Conservation (phyloP, 208 protist genomes). For the Trypanosomatidae sp. region DNA sequence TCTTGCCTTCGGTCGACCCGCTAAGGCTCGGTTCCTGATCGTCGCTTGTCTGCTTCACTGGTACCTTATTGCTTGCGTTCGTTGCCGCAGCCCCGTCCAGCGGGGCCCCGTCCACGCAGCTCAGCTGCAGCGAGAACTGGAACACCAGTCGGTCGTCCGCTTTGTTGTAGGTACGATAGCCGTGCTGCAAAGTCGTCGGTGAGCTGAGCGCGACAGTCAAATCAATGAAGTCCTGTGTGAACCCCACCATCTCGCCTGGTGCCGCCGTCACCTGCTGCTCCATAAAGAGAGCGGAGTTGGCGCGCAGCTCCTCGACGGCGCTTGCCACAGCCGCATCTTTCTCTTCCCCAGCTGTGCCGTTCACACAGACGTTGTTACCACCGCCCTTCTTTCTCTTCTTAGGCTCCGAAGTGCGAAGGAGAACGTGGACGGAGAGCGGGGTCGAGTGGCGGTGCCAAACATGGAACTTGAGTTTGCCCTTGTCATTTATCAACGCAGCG, state of each 20-base stretch:
- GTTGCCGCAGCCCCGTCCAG: slow-evolving; percentile 22
- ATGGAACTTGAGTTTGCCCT: slow-evolving; percentile 44
- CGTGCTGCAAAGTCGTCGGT: slow-evolving; percentile 44
- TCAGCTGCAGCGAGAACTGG: slow-evolving; percentile 60
- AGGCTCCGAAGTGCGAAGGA: slow-evolving; percentile 65
- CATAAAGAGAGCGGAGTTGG: slow-evolving; percentile 52
- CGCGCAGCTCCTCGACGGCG: slow-evolving; percentile 21
- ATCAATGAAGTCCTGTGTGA: slow-evolving; percentile 51
- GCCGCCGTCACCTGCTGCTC: slow-evolving; percentile 48
- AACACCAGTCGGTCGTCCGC: slow-evolving; percentile 72
- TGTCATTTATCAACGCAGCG: slow-evolving; percentile 41
- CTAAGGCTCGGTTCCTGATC: slow-evolving; percentile 18
- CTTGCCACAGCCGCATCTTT: slow-evolving; percentile 7
- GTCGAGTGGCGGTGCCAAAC: slow-evolving; percentile 69
- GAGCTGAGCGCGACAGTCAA: slow-evolving; percentile 47
- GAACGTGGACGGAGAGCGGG: slow-evolving; percentile 40
- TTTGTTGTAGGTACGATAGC: slow-evolving; percentile 73
- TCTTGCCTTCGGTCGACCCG: slow-evolving; percentile 14
- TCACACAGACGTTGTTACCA: neutral
- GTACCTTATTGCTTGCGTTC: slow-evolving; percentile 3
- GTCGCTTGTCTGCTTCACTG: slow-evolving; percentile 21
- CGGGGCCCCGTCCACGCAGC: slow-evolving; percentile 28
- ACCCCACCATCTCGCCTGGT: slow-evolving; percentile 64
- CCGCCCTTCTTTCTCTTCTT: slow-evolving; percentile 72
- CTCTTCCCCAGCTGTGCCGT: slow-evolving; percentile 13